Percentiles rank a stretch among this genome's conserved stretches.
Conservation (phyloP, 2,329 filamentous ascomycete genomes). For the Orbilia javanica region DNA sequence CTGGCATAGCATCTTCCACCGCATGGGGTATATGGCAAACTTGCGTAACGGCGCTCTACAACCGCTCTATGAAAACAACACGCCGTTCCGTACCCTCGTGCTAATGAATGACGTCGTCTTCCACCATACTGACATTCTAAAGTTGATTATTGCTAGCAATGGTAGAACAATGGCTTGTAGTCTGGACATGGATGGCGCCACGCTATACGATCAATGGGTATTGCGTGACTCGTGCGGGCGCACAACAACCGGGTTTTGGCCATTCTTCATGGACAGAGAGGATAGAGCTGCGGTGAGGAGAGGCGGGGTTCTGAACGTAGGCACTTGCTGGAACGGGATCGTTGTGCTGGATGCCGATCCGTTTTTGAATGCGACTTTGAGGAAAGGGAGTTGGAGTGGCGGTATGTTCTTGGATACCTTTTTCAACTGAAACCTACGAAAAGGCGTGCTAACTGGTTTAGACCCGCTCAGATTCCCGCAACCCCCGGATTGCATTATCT, state of each 20-base stretch:
- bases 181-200: constrained; percentile 45
- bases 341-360: constrained; percentile 43
- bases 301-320: constrained; percentile 41
- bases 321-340: constrained; percentile 57
- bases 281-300: constrained; percentile 26
- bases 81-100: constrained; percentile 32
- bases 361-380: constrained; percentile 41
- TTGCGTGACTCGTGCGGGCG: constrained; percentile 45
- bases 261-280: constrained; percentile 37
- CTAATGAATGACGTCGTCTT: constrained; percentile 53
- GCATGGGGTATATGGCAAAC: constrained; percentile 54
- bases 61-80: constrained; percentile 39
- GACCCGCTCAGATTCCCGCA: constrained; percentile 48
- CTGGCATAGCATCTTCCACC: constrained; percentile 42
- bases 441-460: constrained; percentile 9
- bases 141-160: constrained; percentile 39
- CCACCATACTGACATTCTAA: constrained; percentile 42
- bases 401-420: constrained; percentile 5
- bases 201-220: constrained; percentile 53
- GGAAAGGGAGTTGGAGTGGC: constrained; percentile 11
- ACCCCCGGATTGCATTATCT: constrained; percentile 39
- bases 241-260: constrained; percentile 43
- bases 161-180: constrained; percentile 46
- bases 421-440: background rate
- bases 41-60: constrained; percentile 48